Conservation (phyloP, 2,329 filamentous ascomycete genomes). For the Xylaria polymorpha region DNA sequence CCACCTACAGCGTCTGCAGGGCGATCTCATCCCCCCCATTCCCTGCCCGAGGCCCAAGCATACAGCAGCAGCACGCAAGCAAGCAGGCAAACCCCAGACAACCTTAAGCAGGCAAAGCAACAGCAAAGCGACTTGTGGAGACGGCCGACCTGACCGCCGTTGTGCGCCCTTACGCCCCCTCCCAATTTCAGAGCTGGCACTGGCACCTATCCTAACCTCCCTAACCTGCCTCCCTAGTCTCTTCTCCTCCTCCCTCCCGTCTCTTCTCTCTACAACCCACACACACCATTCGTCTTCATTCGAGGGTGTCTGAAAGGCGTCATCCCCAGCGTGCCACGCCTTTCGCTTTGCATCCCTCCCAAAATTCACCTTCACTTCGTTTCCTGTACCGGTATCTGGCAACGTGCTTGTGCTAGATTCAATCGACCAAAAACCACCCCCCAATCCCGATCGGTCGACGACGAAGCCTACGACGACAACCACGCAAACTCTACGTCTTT, state of each 20-base stretch:
- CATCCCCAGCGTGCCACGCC: slow-evolving; percentile 35
- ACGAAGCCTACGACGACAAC: slow-evolving; percentile 20
- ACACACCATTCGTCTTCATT: slow-evolving; percentile 35
- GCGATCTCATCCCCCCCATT: background rate
- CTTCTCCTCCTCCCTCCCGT: slow-evolving; percentile 39
- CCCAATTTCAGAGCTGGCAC: slow-evolving; percentile 6
- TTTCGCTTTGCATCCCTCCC: slow-evolving; percentile 21
- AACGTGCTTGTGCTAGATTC: slow-evolving; percentile 20
- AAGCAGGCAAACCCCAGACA: background rate
- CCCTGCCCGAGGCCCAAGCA: background rate
- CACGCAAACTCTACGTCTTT: slow-evolving; percentile 26
- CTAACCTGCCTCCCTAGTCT: slow-evolving; percentile 33
- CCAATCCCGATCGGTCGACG: slow-evolving; percentile 13
- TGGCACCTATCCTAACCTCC: slow-evolving; percentile 27
- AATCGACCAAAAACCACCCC: slow-evolving; percentile 15
- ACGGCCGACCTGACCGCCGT: slow-evolving; percentile 32
- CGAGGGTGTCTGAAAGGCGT: slow-evolving; percentile 36
- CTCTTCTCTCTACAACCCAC: slow-evolving; percentile 40
- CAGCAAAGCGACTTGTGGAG: slow-evolving; percentile 32
- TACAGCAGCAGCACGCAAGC: background rate
- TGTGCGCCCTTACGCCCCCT: slow-evolving; percentile 10
- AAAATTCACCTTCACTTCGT: slow-evolving; percentile 2
- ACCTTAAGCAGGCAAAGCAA: slow-evolving; percentile 23
- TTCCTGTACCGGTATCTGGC: background rate
- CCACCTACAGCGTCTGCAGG: slow-evolving; percentile 9